These are phyloP conservation scores for Monilinia fructigena DNA, from an alignment of 2,329 filamentous ascomycete species.

Conservation along the genomic window DNA sequence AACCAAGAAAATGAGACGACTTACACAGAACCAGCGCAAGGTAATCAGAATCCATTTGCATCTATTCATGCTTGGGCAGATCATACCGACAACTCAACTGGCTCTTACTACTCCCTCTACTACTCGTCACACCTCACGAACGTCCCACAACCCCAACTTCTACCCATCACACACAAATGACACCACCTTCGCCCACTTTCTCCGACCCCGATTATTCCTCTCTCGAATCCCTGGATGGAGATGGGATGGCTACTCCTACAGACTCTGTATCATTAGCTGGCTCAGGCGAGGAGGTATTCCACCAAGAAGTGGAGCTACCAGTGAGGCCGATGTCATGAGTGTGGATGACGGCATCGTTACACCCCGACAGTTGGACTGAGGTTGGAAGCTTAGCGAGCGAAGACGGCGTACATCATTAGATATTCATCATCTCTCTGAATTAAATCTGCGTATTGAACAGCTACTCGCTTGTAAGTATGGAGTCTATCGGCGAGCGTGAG, in stretches of 20 bases:
- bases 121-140: slow-evolving; percentile 48
- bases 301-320: slow-evolving; percentile 42
- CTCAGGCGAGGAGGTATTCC: slow-evolving; percentile 47
- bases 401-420: slow-evolving; percentile 36
- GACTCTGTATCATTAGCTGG: slow-evolving; percentile 57
- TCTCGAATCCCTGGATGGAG: slow-evolving; percentile 41
- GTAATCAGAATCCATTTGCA: slow-evolving; percentile 51
- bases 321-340: slow-evolving; percentile 56
- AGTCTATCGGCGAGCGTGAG: slow-evolving; percentile 3
- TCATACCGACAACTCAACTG: slow-evolving; percentile 37
- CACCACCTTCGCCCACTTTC: slow-evolving; percentile 32
- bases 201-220: slow-evolving; percentile 31
- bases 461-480: neutral
- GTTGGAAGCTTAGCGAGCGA: slow-evolving; percentile 60
- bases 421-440: slow-evolving; percentile 23
- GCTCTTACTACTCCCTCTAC: slow-evolving; percentile 63
- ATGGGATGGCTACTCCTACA: slow-evolving; percentile 57
- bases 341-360: slow-evolving; percentile 59
- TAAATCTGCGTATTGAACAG: neutral
- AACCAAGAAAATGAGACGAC: slow-evolving; percentile 35
- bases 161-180: slow-evolving; percentile 22
- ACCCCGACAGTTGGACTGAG: slow-evolving; percentile 64
- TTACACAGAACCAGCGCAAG: slow-evolving; percentile 53
- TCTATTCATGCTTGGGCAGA: slow-evolving; percentile 67
- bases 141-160: slow-evolving; percentile 38